Conservation (phyloP, 73 alveolate genomes). For the Paramecium sonneborni region DNA sequence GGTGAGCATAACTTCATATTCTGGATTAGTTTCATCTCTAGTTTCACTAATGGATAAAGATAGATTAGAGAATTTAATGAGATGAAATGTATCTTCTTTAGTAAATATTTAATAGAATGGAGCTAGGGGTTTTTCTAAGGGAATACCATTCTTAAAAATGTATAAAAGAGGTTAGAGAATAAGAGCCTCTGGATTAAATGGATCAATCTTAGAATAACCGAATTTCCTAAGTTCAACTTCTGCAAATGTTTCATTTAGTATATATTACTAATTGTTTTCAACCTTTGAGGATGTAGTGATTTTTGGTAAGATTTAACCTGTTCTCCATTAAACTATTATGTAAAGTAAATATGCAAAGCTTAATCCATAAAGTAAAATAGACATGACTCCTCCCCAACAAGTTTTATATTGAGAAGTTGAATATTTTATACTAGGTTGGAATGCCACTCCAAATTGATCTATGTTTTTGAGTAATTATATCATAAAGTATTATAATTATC, state of each 20-base stretch:
- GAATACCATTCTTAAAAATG: background rate
- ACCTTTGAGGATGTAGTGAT: background rate
- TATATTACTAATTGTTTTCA: background rate
- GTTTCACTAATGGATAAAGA: background rate
- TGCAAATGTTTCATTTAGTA: background rate
- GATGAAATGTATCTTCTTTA: background rate
- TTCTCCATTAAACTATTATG: background rate
- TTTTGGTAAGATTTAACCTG: constrained; percentile 19
- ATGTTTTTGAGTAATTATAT: background rate
- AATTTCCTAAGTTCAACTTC: background rate
- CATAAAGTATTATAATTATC: background rate
- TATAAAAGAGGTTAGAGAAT: background rate
- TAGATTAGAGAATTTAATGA: background rate
- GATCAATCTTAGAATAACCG: background rate
- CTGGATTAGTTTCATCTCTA: background rate
- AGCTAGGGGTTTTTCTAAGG: background rate
- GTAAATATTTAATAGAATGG: background rate
- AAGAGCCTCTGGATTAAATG: background rate
- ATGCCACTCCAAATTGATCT: constrained; percentile 43
- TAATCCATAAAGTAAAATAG: constrained; percentile 22
- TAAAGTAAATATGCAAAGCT: constrained; percentile 7
- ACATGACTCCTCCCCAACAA: constrained; percentile 5
- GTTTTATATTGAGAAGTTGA: constrained; percentile 5
- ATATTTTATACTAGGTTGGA: constrained; percentile 24
- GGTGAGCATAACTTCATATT: background rate